Conservation (phyloP, 345 rosid genomes). For the Excoecaria agallocha region DNA sequence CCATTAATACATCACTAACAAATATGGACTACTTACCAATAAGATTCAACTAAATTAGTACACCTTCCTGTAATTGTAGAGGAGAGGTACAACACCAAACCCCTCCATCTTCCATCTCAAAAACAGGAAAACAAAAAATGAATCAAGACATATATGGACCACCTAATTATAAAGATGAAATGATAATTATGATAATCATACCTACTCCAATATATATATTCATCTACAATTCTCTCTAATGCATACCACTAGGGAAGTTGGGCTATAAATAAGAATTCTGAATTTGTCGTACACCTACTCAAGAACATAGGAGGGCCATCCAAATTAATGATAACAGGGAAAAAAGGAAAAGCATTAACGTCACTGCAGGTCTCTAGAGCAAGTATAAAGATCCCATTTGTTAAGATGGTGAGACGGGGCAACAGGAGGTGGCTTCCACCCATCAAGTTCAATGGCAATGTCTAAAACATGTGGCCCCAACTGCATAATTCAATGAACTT, state of each 20-base stretch:
- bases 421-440: slow-evolving; percentile 52
- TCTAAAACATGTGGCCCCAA: slow-evolving; percentile 30
- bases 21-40: background rate
- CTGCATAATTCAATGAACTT: slow-evolving; percentile 31
- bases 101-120: background rate
- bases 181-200: slow-evolving; percentile 13
- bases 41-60: slow-evolving; percentile 14
- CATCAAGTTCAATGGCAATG: slow-evolving; percentile 30
- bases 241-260: slow-evolving; percentile 6
- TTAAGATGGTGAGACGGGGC: slow-evolving; percentile 26
- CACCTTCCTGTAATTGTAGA: background rate
- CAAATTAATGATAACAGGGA: slow-evolving; percentile 29
- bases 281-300: slow-evolving; percentile 12
- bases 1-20: background rate
- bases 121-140: background rate
- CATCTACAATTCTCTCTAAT: slow-evolving; percentile 8
- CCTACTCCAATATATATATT: background rate
- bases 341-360: slow-evolving; percentile 21
- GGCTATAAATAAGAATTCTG: background rate
- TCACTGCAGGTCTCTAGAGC: slow-evolving; percentile 21
- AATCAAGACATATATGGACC: slow-evolving; percentile 16
- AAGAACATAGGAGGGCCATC: slow-evolving; percentile 33
- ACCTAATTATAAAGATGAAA: slow-evolving; percentile 17
- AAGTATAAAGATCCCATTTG: slow-evolving; percentile 17
- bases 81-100: background rate